Evolutionary conservation across 2,329 filamentous ascomycete species (phyloP).

Genomic region (Scedosporium dehoogii): DNA sequence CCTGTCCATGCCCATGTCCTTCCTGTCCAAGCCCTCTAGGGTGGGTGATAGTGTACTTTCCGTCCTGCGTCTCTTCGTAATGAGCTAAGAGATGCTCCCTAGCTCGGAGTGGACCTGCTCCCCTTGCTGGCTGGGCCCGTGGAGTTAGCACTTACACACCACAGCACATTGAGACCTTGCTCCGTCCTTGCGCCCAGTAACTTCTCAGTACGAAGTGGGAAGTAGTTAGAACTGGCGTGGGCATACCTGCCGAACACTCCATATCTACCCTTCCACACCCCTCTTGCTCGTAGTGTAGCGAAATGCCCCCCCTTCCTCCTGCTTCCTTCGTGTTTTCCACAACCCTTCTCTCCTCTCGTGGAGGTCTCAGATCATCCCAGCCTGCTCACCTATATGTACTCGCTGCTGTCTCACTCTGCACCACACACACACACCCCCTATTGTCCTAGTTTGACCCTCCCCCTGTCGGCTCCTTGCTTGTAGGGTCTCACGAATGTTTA

Average conservation of each 20-base stretch:
- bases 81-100: too few species aligned
- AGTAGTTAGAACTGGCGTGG: too few species aligned
- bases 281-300: not conserved
- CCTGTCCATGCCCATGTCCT: too few species aligned
- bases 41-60: too few species aligned
- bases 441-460: not conserved
- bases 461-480: not conserved
- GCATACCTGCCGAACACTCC: not conserved
- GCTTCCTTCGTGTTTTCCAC: not conserved
- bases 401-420: not conserved
- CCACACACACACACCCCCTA: not conserved
- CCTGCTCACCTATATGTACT: not conserved
- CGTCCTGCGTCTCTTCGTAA: too few species aligned
- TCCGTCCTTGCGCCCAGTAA: too few species aligned
- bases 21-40: too few species aligned
- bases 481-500: not conserved
- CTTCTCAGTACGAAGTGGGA: too few species aligned
- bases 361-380: not conserved
- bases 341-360: not conserved
- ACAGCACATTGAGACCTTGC: too few species aligned
- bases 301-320: slow-evolving; percentile 1
- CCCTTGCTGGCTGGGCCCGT: too few species aligned
- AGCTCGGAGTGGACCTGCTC: too few species aligned
- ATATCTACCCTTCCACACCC: slow-evolving; percentile 5
- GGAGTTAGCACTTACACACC: too few species aligned